Conservation (phyloP, 805 yeast genomes). For the Priceomyces melissophilus region DNA sequence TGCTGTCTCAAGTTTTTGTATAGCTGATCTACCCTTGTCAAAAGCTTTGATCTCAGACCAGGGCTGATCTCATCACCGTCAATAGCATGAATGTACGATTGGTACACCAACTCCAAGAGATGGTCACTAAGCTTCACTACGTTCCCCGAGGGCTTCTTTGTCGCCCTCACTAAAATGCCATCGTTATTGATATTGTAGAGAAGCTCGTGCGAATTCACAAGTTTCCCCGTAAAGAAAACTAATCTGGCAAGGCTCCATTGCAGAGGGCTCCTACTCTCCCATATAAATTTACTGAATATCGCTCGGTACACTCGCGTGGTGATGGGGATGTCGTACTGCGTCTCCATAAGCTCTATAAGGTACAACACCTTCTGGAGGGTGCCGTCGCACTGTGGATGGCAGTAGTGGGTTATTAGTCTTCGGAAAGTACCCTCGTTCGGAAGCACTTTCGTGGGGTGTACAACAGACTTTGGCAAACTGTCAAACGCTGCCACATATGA, state of each 20-base stretch:
- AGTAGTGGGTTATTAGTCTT: constrained; percentile 16
- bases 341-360: constrained; percentile 17
- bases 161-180: constrained; percentile 12
- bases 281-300: constrained; percentile 16
- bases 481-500: constrained; percentile 13
- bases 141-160: constrained; percentile 9
- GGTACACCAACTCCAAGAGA: constrained; percentile 12
- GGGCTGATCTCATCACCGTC: constrained; percentile 4
- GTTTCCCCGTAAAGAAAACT: constrained; percentile 10
- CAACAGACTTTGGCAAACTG: constrained; percentile 11
- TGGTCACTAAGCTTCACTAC: constrained; percentile 21
- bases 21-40: neutral
- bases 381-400: constrained; percentile 6
- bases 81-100: constrained; percentile 11
- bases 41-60: neutral
- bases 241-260: constrained; percentile 9
- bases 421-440: constrained; percentile 26
- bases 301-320: constrained; percentile 27
- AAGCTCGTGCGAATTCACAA: constrained; percentile 15
- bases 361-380: constrained; percentile 10
- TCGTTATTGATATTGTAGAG: constrained; percentile 7
- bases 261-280: neutral
- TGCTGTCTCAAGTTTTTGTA: constrained; percentile 1
- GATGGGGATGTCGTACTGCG: constrained; percentile 23
- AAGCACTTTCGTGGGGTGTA: constrained; percentile 8